Base-by-base conservation (phyloP, 192 early-diverging fungal genomes). In the Entomortierella beljakovae region DNA sequence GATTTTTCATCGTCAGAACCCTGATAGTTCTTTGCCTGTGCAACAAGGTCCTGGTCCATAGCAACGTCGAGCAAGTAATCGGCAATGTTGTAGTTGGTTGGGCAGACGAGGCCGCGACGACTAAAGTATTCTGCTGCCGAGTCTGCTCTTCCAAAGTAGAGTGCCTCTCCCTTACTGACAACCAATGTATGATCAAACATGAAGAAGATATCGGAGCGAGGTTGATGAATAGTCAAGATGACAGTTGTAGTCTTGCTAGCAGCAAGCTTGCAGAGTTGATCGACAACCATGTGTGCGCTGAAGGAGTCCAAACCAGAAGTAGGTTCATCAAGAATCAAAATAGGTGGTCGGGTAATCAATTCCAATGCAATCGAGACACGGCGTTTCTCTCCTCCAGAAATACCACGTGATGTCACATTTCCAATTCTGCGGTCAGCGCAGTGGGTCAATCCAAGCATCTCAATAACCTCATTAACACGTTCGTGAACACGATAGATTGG, bases 261-360 rank as follows among this genome's bases (percentile, higher is more conserved):
- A 33, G 90, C 85, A 62, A 89, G 76, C 49, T 70, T 61, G 43
- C 81, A 83, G 84, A 91, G 73, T 64, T 92, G 89, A 55, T 89
- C 80, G 40, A 90, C 81, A 53, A 91, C 81, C 86, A 90, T 88
- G 58, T 89, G 88, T 0, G 92, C 88, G 34, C 92, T 84, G 68
- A 93, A 92, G 0, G 89, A 88, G 65, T 91, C 90, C 9, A 92
- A 80, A 11, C 95, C 95, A 3, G 90, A 92, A 0, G 93, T 95
- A 2, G 95, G 95, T 72, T 92, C 95, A 74, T 95, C 93, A 54
- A 95, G 84, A 79, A 96, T 92, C 55, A 96, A 85, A 34, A 92
- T 83, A 56, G 87, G 85, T 6, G 91, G 89, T 75, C 87, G 72
- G 4, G 85, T 89, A 2, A 88, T 86, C 18, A 91, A 70, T 63